phyloP scores from a whole-genome alignment of 345 rosid species.

The Fremontodendron californicum region DNA sequence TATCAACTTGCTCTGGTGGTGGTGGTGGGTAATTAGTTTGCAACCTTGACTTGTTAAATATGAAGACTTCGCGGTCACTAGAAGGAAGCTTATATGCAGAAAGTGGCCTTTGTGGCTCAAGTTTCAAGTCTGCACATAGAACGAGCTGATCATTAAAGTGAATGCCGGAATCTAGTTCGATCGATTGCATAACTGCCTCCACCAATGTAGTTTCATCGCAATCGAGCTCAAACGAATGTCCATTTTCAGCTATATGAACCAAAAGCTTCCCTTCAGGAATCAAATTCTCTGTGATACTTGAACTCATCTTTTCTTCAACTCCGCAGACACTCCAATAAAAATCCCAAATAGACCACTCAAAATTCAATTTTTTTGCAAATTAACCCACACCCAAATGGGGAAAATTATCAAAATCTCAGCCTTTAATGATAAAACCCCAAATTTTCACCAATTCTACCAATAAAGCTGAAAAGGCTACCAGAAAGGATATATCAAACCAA shows the following conservation, averaged over 20 bases:
- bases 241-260: conserved; percentile 87
- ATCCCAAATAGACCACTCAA: conserved; percentile 15
- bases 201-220: conserved; percentile 65
- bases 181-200: conserved; percentile 66
- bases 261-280: conserved; percentile 65
- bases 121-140: conserved; percentile 75
- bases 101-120: conserved; percentile 71
- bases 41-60: conserved; percentile 74
- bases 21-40: conserved; percentile 62
- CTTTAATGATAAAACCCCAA: conserved; percentile 22
- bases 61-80: conserved; percentile 59
- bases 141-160: conserved; percentile 73
- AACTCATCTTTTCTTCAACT: conserved; percentile 56
- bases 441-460: conserved; percentile 19
- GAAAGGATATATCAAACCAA: conserved; percentile 7
- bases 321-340: conserved; percentile 20
- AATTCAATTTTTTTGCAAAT: conserved; percentile 13
- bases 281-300: conserved; percentile 44
- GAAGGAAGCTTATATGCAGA: conserved; percentile 80
- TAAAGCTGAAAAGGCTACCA: conserved; percentile 13
- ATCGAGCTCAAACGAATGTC: conserved; percentile 65
- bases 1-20: conserved; percentile 51
- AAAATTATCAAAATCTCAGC: not conserved
- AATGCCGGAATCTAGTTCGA: conserved; percentile 55
- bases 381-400: conserved; percentile 6